Evolutionary conservation across 2,329 filamentous ascomycete species (phyloP).

Genomic region (Cryphonectria carpinicola): DNA sequence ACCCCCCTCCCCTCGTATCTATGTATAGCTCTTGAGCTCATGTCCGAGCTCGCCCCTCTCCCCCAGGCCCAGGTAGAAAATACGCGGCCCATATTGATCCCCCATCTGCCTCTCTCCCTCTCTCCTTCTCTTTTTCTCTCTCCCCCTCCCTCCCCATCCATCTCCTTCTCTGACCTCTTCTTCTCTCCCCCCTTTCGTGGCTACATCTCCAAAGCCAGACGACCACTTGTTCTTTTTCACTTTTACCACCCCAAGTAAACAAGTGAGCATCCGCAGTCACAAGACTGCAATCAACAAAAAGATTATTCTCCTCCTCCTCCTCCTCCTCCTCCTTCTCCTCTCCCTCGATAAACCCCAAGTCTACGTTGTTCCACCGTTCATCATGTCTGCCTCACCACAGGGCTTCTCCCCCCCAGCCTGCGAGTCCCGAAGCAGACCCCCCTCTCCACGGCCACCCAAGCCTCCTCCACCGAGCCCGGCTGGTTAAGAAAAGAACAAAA

Average conservation of each 20-base stretch:
- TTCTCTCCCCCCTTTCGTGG: not conserved
- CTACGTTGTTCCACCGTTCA: no score
- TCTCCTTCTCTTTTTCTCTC: not conserved
- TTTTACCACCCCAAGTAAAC: not conserved
- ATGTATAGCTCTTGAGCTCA: not conserved
- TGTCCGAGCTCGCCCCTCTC: not conserved
- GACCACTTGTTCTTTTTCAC: not conserved
- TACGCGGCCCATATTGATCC: not conserved
- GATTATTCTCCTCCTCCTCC: not conserved
- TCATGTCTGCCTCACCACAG: constrained; percentile 1
- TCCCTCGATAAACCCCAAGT: not conserved
- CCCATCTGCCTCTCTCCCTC: not conserved
- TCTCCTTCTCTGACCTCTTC: not conserved
- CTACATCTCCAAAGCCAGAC: not conserved
- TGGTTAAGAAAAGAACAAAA: not conserved
- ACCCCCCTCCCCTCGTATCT: not conserved
- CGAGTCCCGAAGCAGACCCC: constrained; percentile 39
- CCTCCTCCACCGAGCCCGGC: constrained; percentile 38
- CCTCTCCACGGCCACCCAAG: constrained; percentile 43
- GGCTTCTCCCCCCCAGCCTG: constrained; percentile 2
- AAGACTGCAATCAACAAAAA: not conserved
- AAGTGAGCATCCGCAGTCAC: not conserved
- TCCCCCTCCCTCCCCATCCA: not conserved
- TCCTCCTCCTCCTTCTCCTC: not conserved
- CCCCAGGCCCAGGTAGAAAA: not conserved